Evolutionary conservation across 768 basidiomycete species (phyloP).

Genomic region (Leccinum truebloodii): DNA sequence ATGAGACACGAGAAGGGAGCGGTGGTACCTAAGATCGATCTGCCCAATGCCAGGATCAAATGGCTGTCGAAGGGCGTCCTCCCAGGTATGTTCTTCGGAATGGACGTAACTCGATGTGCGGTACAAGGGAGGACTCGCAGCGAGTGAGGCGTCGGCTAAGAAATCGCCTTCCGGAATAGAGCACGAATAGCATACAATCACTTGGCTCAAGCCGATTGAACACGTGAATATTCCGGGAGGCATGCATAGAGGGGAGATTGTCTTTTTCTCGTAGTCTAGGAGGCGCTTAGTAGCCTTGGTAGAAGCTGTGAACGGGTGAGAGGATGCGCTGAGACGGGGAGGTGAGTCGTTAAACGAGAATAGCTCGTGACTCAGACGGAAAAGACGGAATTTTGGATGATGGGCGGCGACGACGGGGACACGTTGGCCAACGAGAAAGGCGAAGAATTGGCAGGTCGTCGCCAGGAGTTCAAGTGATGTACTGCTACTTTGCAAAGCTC

Average conservation of each 20-base stretch:
- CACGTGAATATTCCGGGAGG: slow-evolving; percentile 23
- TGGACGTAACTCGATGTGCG: slow-evolving; percentile 26
- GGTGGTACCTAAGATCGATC: too few species aligned
- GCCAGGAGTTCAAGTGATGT: too few species aligned
- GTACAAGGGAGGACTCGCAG: slow-evolving; percentile 11
- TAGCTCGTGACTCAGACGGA: too few species aligned
- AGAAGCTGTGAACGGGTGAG: slow-evolving; percentile 61
- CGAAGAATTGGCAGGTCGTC: too few species aligned
- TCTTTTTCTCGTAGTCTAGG: slow-evolving; percentile 47
- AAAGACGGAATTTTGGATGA: too few species aligned
- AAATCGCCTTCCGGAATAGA: slow-evolving; percentile 16
- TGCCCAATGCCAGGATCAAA: slow-evolving; percentile 45
- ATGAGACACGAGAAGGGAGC: too few species aligned
- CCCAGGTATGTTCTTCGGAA: slow-evolving; percentile 39
- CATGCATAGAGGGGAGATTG: slow-evolving; percentile 17
- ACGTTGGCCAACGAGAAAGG: too few species aligned
- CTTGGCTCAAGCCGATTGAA: slow-evolving; percentile 17
- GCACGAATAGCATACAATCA: background rate
- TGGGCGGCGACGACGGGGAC: too few species aligned
- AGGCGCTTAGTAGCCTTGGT: slow-evolving; percentile 38
- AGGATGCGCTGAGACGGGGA: slow-evolving; percentile 16
- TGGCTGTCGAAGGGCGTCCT: slow-evolving; percentile 42
- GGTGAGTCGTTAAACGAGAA: background rate
- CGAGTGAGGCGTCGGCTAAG: slow-evolving; percentile 7
- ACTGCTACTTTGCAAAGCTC: too few species aligned